These are phyloP conservation scores for Tephrocybe sp. DNA, from an alignment of 768 basidiomycete species.

Conservation along the genomic window DNA sequence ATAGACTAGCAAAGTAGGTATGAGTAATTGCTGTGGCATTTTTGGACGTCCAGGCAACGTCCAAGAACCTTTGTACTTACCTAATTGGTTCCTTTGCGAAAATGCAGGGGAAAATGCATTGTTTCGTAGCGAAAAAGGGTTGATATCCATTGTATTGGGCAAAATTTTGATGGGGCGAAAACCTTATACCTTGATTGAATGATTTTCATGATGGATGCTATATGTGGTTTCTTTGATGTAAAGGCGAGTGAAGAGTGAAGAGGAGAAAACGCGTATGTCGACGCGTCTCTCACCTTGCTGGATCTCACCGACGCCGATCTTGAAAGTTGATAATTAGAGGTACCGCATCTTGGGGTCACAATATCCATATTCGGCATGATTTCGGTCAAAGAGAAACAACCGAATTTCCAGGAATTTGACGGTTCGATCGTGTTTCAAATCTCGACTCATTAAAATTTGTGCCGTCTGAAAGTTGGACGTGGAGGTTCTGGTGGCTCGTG, in stretches of 20 bases:
- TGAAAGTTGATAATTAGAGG: conserved; percentile 31
- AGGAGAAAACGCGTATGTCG: not conserved
- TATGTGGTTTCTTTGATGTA: not conserved
- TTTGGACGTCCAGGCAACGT: too few relatives aligned
- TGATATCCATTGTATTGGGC: conserved; percentile 3
- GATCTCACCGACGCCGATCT: conserved; percentile 15
- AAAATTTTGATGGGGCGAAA: conserved; percentile 5
- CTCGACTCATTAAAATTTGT: conserved; percentile 17
- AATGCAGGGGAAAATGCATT: too few relatives aligned
- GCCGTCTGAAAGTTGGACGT: conserved; percentile 5
- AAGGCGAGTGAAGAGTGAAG: not conserved
- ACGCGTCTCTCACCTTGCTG: not conserved
- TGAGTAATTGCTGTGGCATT: too few relatives aligned
- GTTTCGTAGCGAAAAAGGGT: conserved; percentile 4
- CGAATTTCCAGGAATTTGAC: conserved; percentile 22
- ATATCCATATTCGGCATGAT: conserved; percentile 34
- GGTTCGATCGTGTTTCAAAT: conserved; percentile 51
- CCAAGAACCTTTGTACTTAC: too few relatives aligned
- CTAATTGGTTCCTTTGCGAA: too few relatives aligned
- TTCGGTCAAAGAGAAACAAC: conserved; percentile 24
- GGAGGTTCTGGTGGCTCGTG: not conserved
- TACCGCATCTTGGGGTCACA: conserved; percentile 39
- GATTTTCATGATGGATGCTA: conserved; percentile 8
- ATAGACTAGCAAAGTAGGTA: too few relatives aligned
- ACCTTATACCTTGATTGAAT: conserved; percentile 6